Evolutionary conservation across 2,329 filamentous ascomycete genomes (phyloP).

Genomic region (Talaromyces amestolkiae): DNA sequence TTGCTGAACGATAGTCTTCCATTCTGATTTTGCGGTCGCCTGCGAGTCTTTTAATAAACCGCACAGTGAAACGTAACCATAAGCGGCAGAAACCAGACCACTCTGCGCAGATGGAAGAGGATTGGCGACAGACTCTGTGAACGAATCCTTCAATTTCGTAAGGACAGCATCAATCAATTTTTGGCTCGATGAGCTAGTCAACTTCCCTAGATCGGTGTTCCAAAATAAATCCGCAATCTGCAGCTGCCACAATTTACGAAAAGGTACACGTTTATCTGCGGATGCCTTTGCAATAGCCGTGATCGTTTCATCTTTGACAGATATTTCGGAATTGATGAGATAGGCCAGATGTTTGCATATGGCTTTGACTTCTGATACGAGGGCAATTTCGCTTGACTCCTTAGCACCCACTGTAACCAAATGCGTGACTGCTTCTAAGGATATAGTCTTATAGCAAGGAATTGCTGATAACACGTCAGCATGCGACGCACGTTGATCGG

Average conservation of each 20-base stretch:
- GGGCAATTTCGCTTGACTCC: slow-evolving; percentile 82
- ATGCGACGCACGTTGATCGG: slow-evolving; percentile 80
- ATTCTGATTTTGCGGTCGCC: slow-evolving; percentile 41
- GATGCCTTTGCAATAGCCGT: slow-evolving; percentile 79
- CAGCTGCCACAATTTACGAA: slow-evolving; percentile 77
- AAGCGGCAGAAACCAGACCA: slow-evolving; percentile 76
- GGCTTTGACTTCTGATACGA: slow-evolving; percentile 71
- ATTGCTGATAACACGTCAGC: slow-evolving; percentile 73
- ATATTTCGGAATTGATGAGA: slow-evolving; percentile 59
- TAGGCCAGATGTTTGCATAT: slow-evolving; percentile 65
- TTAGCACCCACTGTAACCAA: slow-evolving; percentile 71
- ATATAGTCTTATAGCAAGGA: slow-evolving; percentile 59
- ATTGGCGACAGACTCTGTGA: slow-evolving; percentile 75
- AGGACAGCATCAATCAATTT: slow-evolving; percentile 52
- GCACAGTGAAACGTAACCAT: slow-evolving; percentile 67
- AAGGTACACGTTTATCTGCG: slow-evolving; percentile 75
- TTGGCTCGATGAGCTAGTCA: slow-evolving; percentile 48
- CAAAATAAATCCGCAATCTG: slow-evolving; percentile 70
- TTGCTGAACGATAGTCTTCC: slow-evolving; percentile 58
- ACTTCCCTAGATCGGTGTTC: slow-evolving; percentile 48
- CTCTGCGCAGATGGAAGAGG: slow-evolving; percentile 75
- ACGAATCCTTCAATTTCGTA: slow-evolving; percentile 59
- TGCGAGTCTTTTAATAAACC: slow-evolving; percentile 54
- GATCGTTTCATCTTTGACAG: slow-evolving; percentile 63
- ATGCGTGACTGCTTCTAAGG: slow-evolving; percentile 63